A percentile compares a stretch with the other conserved stretches of the same genome.
Evolutionary conservation across 768 basidiomycete species (phyloP).

Genomic region (Psilocybe tampanensis): DNA sequence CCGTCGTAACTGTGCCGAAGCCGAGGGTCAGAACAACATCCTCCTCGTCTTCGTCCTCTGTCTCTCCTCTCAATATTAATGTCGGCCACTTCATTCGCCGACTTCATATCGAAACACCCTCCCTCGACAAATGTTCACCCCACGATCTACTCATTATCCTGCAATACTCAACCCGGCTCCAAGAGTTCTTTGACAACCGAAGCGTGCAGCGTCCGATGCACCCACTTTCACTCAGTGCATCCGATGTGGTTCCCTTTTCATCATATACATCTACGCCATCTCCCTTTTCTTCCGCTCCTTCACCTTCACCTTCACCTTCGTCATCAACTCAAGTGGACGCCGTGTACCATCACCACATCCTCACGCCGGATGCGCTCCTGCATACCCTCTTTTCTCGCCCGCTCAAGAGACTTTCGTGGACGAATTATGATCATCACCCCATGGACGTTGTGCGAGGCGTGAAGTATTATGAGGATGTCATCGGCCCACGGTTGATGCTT

Average conservation of each 20-base stretch:
- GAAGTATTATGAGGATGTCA: conserved; percentile 54
- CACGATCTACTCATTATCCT: conserved; percentile 70
- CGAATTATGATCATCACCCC: conserved; percentile 58
- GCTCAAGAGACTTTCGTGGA: conserved; percentile 67
- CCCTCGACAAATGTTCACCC: conserved; percentile 65
- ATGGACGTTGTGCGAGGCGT: conserved; percentile 39
- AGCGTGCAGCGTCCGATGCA: conserved; percentile 53
- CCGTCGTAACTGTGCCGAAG: neutral
- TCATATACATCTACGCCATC: conserved; percentile 24
- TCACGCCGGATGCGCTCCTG: conserved; percentile 50
- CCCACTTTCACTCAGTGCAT: conserved; percentile 17
- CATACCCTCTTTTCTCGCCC: conserved; percentile 50
- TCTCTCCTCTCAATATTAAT: conserved; percentile 35
- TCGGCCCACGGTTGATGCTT: conserved; percentile 50
- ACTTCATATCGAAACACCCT: conserved; percentile 71
- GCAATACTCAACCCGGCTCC: conserved; percentile 60
- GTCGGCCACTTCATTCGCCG: conserved; percentile 46
- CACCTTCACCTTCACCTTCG: neutral
- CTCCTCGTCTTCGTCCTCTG: conserved; percentile 21
- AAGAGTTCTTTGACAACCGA: conserved; percentile 64
- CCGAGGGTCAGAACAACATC: neutral
- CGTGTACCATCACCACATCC: neutral
- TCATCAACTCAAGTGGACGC: neutral
- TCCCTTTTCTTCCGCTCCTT: neutral
- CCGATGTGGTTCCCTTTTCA: conserved; percentile 24